Percentiles rank a stretch among this genome's conserved stretches.
Evolutionary conservation across 2,329 filamentous ascomycete genomes (phyloP).

Genomic region (Pezicula carpinea): DNA sequence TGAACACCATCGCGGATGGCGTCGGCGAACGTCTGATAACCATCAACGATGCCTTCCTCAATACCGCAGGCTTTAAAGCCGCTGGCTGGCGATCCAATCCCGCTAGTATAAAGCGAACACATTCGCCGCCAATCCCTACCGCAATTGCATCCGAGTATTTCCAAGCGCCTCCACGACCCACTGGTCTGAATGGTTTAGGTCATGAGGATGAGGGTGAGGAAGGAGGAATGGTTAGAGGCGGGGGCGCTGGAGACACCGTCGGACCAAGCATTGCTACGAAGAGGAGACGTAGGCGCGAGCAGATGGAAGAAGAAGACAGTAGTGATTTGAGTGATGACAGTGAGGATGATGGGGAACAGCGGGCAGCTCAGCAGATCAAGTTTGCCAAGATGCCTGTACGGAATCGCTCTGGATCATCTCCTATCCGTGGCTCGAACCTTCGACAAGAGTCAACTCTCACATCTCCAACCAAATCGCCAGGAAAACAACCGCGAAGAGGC

Average conservation of each 20-base stretch:
- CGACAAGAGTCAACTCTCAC: slow-evolving; percentile 64
- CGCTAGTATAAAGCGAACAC: slow-evolving; percentile 73
- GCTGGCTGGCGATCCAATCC: slow-evolving; percentile 75
- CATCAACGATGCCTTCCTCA: slow-evolving; percentile 73
- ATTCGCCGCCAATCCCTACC: slow-evolving; percentile 82
- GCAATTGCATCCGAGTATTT: slow-evolving; percentile 82
- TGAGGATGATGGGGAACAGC: slow-evolving; percentile 68
- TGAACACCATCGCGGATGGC: slow-evolving; percentile 75
- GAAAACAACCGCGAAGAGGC: slow-evolving; percentile 49
- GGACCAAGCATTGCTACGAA: slow-evolving; percentile 64
- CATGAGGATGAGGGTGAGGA: slow-evolving; percentile 65
- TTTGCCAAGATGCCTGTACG: slow-evolving; percentile 94
- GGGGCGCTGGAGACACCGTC: slow-evolving; percentile 60
- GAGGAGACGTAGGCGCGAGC: slow-evolving; percentile 62
- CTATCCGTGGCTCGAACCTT: slow-evolving; percentile 63
- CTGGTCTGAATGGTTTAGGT: slow-evolving; percentile 57
- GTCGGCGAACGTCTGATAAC: slow-evolving; percentile 81
- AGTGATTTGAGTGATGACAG: slow-evolving; percentile 82
- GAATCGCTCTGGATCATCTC: slow-evolving; percentile 81
- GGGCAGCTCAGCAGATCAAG: slow-evolving; percentile 84
- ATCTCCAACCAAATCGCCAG: slow-evolving; percentile 55
- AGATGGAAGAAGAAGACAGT: slow-evolving; percentile 74
- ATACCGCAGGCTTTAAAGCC: slow-evolving; percentile 75
- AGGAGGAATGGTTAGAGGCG: slow-evolving; percentile 63
- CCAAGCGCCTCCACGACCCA: slow-evolving; percentile 60